phyloP scores from a whole-genome alignment of 345 rosid species.

The thale cress (Arabidopsis thaliana) region TAIR10.1 NC_003070.9:22197501-22198000 shows the following conservation, averaged over 20 bases:
- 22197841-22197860: not conserved
- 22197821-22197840: not conserved
- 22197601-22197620: not conserved
- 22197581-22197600: conserved; percentile 13
- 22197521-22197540: conserved; percentile 14
- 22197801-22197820: not conserved
- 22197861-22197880: not conserved
- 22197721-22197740: not conserved
- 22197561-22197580: conserved; percentile 39
- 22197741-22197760: not conserved
- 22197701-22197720: conserved; percentile 16
- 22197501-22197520: not conserved
- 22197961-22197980: conserved; percentile 24
- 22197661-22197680: not conserved
- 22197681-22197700: conserved; percentile 17
- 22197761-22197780: not conserved
- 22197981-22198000: conserved; percentile 14
- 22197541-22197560: conserved; percentile 1
- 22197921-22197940: not conserved
- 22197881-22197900: not conserved
- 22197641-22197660: not conserved
- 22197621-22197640: not conserved
- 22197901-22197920: not conserved
- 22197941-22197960: conserved; percentile 30
- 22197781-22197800: not conserved